Evolutionary conservation across 495 filamentous ascomycete species (phyloP), one percentile per base, ranked within the genome.

Genomic region (Aspergillus bertholletiae): DNA sequence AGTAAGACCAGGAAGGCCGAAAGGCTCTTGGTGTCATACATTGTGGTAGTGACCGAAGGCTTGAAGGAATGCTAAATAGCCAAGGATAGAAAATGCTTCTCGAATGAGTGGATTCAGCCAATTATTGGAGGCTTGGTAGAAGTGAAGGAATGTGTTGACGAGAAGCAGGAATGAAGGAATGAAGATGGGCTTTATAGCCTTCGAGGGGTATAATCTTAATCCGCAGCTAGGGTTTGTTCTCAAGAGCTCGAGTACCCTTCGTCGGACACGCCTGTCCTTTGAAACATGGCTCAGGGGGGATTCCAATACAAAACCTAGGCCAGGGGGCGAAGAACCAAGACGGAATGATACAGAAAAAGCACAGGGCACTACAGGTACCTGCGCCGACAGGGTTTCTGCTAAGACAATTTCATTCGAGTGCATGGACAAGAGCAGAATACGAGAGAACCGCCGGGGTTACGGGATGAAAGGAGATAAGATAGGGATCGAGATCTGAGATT

Each of bases 1-100:
- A 72, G 21, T 5, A 75, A 65, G 57, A 66, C 70, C 57, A 77
- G 51, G 41, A 71, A 61, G 49, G 72, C 57, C 6, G 69, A 67
- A 56, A 68, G 43, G 39, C 46, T 67, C 54, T 73, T 71, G 50
- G 62, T 58, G 49, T 55, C 60, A 54, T 65, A 61, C 72, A 73
- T 75, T 57, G 45, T 37, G 11, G 34, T 15, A 37, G 17, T n/a
- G 34, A n/a, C 6, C 13, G 2, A 37, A 37, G 34, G 17, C 13
- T 3, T 37, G 34, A 47, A 27, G 65, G 53, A n/a, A 37, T 37
- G 13, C 17, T 2, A 12, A 55, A 45, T 52, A 21, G n/a, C 43
- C 12, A 46, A 23, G 41, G n/a, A 45, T 8, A 44, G 6, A 37
- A 15, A 37, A 15, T 2, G 34, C 34, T 37, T 37, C 13, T 37